Evolutionary conservation across 2,329 filamentous ascomycete species (phyloP).

Genomic region (Thielaviopsis ethacetica): DNA sequence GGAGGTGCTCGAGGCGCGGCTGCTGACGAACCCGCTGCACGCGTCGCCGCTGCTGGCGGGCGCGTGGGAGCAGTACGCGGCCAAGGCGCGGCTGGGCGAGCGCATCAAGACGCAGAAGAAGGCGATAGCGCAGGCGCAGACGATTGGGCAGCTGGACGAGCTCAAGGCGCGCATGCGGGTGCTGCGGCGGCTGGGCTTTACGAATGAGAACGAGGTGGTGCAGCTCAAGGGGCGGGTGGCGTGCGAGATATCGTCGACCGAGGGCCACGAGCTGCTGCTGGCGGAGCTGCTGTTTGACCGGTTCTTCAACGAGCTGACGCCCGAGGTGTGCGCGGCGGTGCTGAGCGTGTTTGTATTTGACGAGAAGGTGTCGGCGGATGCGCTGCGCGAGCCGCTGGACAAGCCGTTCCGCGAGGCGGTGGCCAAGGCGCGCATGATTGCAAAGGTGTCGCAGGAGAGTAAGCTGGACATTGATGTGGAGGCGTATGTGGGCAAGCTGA

Average conservation of each 20-base stretch:
- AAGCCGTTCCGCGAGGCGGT: conserved; percentile 81
- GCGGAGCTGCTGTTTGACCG: conserved; percentile 90
- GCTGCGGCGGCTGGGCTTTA: conserved; percentile 81
- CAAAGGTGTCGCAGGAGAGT: conserved; percentile 87
- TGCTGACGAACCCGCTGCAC: conserved; percentile 80
- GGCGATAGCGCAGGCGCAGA: conserved; percentile 68
- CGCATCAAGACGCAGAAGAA: conserved; percentile 83
- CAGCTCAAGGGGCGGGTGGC: conserved; percentile 94
- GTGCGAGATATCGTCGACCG: conserved; percentile 85
- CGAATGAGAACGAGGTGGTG: conserved; percentile 88
- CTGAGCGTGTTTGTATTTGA: conserved; percentile 96
- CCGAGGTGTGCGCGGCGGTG: conserved; percentile 72
- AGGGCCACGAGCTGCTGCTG: conserved; percentile 82
- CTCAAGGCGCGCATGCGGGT: conserved; percentile 93
- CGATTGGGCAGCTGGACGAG: conserved; percentile 85
- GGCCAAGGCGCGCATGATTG: conserved; percentile 70
- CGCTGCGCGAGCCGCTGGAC: conserved; percentile 66
- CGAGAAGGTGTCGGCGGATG: conserved; percentile 70
- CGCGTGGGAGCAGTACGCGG: conserved; percentile 73
- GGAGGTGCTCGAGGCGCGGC: conserved; percentile 80
- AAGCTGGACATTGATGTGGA: conserved; percentile 92
- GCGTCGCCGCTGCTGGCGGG: conserved; percentile 70
- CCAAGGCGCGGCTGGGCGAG: conserved; percentile 58
- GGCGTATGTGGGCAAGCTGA: conserved; percentile 77
- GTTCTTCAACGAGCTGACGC: conserved; percentile 91